phyloP scores from a whole-genome alignment of 352 stramenopile genomes.

The Globisporangium takayamanum region DNA sequence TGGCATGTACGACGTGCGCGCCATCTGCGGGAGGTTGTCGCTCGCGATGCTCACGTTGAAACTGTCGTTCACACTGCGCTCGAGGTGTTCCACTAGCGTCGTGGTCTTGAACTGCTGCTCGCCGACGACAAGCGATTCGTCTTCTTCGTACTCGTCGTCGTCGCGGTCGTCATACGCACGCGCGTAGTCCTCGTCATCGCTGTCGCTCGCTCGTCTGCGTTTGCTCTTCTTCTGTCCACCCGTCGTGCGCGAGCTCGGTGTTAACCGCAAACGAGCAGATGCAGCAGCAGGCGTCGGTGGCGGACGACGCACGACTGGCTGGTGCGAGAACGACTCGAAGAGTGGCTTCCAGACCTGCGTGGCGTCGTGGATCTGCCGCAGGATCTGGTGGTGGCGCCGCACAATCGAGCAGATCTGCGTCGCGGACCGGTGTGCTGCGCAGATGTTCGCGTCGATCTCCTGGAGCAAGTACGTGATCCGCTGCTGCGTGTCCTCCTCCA shows the following conservation, averaged over 20 bases:
- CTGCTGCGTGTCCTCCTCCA: slow-evolving; percentile 73
- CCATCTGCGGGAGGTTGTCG: slow-evolving; percentile 55
- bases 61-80: slow-evolving; percentile 39
- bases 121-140: slow-evolving; percentile 36
- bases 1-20: slow-evolving; percentile 57
- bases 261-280: slow-evolving; percentile 16
- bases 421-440: slow-evolving; percentile 62
- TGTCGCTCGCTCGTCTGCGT: slow-evolving; percentile 1
- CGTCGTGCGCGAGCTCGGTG: slow-evolving; percentile 15
- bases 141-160: slow-evolving; percentile 20
- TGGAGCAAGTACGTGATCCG: slow-evolving; percentile 79
- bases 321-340: slow-evolving; percentile 63
- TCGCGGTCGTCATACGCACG: slow-evolving; percentile 19
- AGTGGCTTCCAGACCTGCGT: slow-evolving; percentile 73
- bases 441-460: slow-evolving; percentile 83
- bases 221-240: neutral
- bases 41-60: slow-evolving; percentile 56
- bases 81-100: slow-evolving; percentile 36
- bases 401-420: slow-evolving; percentile 72
- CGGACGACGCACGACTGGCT: slow-evolving; percentile 29
- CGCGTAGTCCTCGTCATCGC: slow-evolving; percentile 14
- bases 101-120: slow-evolving; percentile 73
- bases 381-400: slow-evolving; percentile 65
- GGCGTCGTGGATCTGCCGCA: slow-evolving; percentile 65
- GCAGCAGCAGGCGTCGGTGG: slow-evolving; percentile 37